Evolutionary conservation across 2,329 filamentous ascomycete species (phyloP), one percentile per base, ranked within the genome.

Genomic region (Aplosporella prunicola): DNA sequence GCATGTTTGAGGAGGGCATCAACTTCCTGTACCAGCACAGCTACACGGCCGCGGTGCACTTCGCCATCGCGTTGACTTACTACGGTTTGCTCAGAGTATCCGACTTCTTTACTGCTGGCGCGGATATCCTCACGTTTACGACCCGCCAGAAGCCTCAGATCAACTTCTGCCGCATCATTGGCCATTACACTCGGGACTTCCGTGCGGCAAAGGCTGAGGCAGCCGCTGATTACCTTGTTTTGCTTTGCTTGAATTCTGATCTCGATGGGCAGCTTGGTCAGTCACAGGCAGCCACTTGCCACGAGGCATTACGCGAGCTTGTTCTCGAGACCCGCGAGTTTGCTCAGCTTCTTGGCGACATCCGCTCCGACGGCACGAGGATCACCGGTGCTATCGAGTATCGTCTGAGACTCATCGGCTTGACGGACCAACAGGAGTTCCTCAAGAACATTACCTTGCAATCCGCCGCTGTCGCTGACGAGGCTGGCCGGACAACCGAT

Each of bases 291-390:
- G 76, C 74, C 32, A 74, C 95, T 24, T 96, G 89, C 61, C 86
- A 95, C 59, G 86, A 94, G 60, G 89, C 87, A 5, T 69, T 98
- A 40, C 83, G 88, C 23, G 91, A 96, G 60, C 78, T 96, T 39
- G 87, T 95, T 17, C 71, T 98, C n/a, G 91, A 98, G 63, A 94
- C 88, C 14, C 78, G 89, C 47, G 91, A 98, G 55, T 98, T 96
- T 60, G 89, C 88, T 52, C 83, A 86, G 52, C 69, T 98, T 10
- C 78, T 98, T 32, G 91, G 93, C 36, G 93, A 98, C 56, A 87
- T 98, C 50, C 76, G 79, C 42, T 76, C 78, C 2, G 86, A 96
- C 54, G 91, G 91, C 15, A 80, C 78, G 43, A 80, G 88, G 42
- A 85, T 94, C 48, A 78, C 76, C 41, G 91, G 91, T 35, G 76